Base-by-base conservation (phyloP, 1,284 basidiomycete genomes). In the Coniferiporia sulphurascens region DNA sequence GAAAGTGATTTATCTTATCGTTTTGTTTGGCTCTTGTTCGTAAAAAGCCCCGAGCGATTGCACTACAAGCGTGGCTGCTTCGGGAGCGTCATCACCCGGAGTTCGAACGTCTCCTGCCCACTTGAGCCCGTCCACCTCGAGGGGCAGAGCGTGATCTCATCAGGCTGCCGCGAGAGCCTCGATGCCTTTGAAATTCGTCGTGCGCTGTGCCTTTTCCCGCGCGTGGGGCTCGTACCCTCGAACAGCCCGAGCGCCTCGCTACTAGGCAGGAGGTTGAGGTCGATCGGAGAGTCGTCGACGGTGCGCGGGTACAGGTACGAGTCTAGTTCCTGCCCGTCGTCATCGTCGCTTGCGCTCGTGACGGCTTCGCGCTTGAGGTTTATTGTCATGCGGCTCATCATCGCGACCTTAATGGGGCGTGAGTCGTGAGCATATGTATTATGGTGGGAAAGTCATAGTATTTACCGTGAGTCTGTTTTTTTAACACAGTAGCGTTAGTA, bases 331-430 rank as follows among this genome's bases (percentile, higher is more conserved):
- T n/a, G 19, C 19, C 17, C 44, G 13, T 19, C 44, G 13, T 15
- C 44, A 9, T 48, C 53, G 10, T 15, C 41, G 12, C 41, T 48
- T n/a, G 56, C 35, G 38, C 48, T 48, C 1, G 10, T 27, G 6
- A 27, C 9, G 19, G 35, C 55, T 41, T 57, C 48, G 17, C 56
- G 48, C 21, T 72, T 74, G 12, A 81, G 73, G 60, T 75, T 77
- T 17, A 82, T 70, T 0, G 79, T 81, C 52, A 82, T 80, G 49
- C 79, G 73, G 3, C 76, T 78, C 78, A 81, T 79, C 78, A 81
- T 81, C 2, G 78, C 74, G 7, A 80, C 78, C 72, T 77, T 77
- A 62, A 12, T 63, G 61, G 48, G 6, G 21, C 8, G 27, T 27
- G 27, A 2, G 2, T 27, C 27, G 27, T 35, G 4, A 51, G 57